Base-by-base conservation (phyloP, 1,139 yeast genomes). In the Eremothecium gossypii region DNA sequence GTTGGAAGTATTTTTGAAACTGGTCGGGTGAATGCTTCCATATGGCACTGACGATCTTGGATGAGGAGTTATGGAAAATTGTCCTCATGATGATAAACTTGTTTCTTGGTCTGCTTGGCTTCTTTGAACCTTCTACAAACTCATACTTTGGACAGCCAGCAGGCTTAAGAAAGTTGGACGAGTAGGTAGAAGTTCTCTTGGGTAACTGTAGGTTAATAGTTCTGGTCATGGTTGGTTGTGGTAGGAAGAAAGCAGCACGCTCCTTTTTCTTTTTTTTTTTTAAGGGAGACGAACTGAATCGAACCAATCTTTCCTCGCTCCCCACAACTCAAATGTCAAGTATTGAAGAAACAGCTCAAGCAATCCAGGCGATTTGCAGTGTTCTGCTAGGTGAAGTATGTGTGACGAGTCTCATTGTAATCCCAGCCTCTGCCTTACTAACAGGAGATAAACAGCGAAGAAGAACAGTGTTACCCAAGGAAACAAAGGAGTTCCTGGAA, bases 401-500 rank as follows among this genome's bases (percentile, higher is more conserved):
- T 32, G 35, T 32, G 35, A 32, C 35, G 35, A 32, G 35, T 32
- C 35, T 32, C 35, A 32, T 32, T 32, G 35, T 32, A 32, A 32
- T 32, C 35, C 35, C 35, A 32, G 35, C 35, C 35, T 32, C 35
- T 32, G 35, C 35, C 35, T 32, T 32, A 32, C 35, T 32, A 32
- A 32, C 35, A 32, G 35, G 35, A 32, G 35, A 32, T 32, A 34
- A 14, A 23, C 37, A 34, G 37, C 37, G 39, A 38, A 41, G 41
- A 34, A 38, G 44, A 36, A 41, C 44, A 37, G 42, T 41, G 39
- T 33, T 41, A 41, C 39, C 47, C 28, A 44, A 42, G 41, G 44
- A 45, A 42, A 42, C 49, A 36, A 41, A 40, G 39, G 44, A 31
- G 35, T 37, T 45, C 37, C 41, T 46, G 41, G 49, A 45, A 39